Evolutionary conservation across 2,329 filamentous ascomycete genomes (phyloP), one percentile per base, ranked within the genome.

Genomic region (Emergomyces orientalis): DNA sequence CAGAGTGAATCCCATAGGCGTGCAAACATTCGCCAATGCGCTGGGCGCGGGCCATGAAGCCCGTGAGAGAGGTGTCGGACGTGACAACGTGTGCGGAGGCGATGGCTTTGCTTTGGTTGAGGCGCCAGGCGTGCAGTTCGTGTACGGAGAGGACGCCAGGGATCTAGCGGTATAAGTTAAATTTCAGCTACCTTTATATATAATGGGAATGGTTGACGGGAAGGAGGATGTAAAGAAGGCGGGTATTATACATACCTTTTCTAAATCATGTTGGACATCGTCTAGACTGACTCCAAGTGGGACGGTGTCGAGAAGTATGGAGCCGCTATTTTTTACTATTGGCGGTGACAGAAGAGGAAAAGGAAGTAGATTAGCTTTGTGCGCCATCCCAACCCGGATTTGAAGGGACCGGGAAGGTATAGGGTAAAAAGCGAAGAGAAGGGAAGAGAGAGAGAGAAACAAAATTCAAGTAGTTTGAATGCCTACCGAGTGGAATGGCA

Each of bases 121-220:
- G 79, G 2, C 85, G 81, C 88, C 89, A 91, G 65, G 90, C 83
- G 67, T 90, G 88, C 19, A 91, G 78, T 67, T 91, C 87, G 66
- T 90, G 87, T 17, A 91, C 81, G 0, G 85, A 85, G 25, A 83
- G 72, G 22, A 91, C 80, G 0, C 87, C 88, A 0, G 84, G 81
- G 43, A 90, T 85, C 82, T 87, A 34, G 9, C 2, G 30, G 8
- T n/a, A 19, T 56, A 14, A n/a, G 22, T 32, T 56, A 56, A 2
- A 45, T 45, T 45, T n/a, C 41, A 1, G n/a, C 17, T 41, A 1
- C 6, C 25, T 30, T 58, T 4, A 11, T 13, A 49, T 45, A 45
- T 45, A 19, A 3, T 4, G 19, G 43, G 19, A 19, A 47, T 14
- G 4, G 5, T 22, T 25, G 25, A 27, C 17, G 11, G 30, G 17